These are phyloP conservation scores for Chaetoscypha palmicola DNA, from an alignment of 2,329 filamentous ascomycete genomes.

Conservation along the genomic window DNA sequence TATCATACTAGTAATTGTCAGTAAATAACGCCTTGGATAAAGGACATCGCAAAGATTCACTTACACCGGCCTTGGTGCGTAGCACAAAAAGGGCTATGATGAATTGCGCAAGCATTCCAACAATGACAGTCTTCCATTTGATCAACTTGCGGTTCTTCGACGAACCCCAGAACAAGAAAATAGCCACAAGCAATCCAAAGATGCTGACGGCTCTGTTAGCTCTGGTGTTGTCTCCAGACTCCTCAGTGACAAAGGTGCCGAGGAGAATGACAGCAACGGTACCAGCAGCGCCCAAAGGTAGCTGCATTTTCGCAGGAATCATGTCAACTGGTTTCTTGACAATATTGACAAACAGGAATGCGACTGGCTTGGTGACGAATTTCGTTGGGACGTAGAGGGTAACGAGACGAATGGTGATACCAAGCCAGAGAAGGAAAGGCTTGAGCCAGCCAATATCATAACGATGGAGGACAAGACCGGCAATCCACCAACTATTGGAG, in stretches of 20 bases:
- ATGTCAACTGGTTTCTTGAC: conserved; percentile 49
- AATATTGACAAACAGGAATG: conserved; percentile 60
- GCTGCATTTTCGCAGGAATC: conserved; percentile 61
- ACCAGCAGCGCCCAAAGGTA: conserved; percentile 53
- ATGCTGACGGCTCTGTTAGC: conserved; percentile 74
- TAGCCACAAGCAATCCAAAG: conserved; percentile 68
- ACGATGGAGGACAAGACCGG: conserved; percentile 64
- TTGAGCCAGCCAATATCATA: conserved; percentile 72
- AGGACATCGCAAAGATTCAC: neutral
- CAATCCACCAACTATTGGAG: conserved; percentile 39
- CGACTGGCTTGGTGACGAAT: conserved; percentile 59
- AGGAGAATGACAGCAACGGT: conserved; percentile 69
- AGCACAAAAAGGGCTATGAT: conserved; percentile 84
- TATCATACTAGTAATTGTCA: conserved; percentile 51
- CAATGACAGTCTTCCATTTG: conserved; percentile 75
- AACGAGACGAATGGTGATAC: conserved; percentile 64
- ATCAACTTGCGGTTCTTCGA: conserved; percentile 60
- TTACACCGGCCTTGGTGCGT: conserved; percentile 60
- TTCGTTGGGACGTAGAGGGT: conserved; percentile 66
- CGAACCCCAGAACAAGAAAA: conserved; percentile 60
- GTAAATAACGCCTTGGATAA: neutral
- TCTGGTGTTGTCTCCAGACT: conserved; percentile 68
- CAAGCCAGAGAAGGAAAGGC: conserved; percentile 75
- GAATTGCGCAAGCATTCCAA: conserved; percentile 83
- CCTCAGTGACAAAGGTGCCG: conserved; percentile 67